Evolutionary conservation across 257 asterid species (phyloP), one percentile per base, ranked within the genome.

Genomic region (Plantago elongata): DNA sequence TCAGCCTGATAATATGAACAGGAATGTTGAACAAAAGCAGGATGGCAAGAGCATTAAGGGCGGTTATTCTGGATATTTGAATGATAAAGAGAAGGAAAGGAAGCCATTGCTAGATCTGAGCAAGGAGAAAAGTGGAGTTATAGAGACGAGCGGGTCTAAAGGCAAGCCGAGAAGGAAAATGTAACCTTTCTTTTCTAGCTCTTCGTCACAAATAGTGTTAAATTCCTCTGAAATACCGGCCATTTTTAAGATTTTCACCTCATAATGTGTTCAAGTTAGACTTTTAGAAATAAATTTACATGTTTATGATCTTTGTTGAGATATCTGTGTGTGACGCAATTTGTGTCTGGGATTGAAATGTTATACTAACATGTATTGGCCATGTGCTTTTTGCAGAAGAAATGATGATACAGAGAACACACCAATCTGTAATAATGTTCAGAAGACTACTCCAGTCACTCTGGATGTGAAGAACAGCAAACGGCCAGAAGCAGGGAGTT

Each of bases 391-490:
- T 7, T 75, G 83, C 88, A 87, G 99, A 72, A 79, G 75, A 75
- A 70, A 45, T 12, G 92, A 82, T 34, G 92, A 87, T 71, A 80
- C 73, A 48, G 97, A 93, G 80, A 89, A 93, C 81, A 83, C 83
- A 45, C 99, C 95, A 13, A 61, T 83, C 37, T 42, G 78, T 27
- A 34, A 34, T 34, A 3, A 1, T 34, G 5, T 34, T 5, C 0
- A 4, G 5, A 34, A 34, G 40, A 34, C 40, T 34, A 34, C 7
- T 51, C 99, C 95, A 12, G 62, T 83, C 37, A 37, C 79, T 17
- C 64, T 87, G 58, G 78, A 89, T 66, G 72, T 80, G 73, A 84
- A 77, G 73, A 77, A 64, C 73, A 73, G 73, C 15, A 85, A 78
- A 75, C 51, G 57, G 40, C 70, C 57, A 62, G 82, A 72, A n/a